These are phyloP conservation scores for Poa annua DNA, from an alignment of 176 grass and related monocot genomes.

Conservation along the genomic window DNA sequence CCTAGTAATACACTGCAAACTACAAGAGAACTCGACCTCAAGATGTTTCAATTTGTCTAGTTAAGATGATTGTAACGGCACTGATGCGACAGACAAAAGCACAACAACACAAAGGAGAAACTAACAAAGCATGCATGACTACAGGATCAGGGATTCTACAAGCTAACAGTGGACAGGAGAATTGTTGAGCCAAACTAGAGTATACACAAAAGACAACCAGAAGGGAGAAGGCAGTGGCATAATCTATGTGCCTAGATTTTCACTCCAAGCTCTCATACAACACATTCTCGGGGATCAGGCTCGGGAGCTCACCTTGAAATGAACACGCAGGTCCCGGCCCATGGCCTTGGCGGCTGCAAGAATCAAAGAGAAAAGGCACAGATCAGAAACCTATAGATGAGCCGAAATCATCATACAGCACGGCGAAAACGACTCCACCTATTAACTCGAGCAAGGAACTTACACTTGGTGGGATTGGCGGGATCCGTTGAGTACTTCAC, in stretches of 20 bases:
- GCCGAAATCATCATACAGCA: not conserved
- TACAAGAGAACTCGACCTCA: not conserved
- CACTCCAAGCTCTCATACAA: not conserved
- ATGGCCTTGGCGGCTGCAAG: slow-evolving; percentile 81
- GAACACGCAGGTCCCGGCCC: slow-evolving; percentile 86
- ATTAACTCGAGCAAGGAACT: not conserved
- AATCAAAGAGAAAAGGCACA: slow-evolving; percentile 11
- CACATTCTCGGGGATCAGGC: not conserved
- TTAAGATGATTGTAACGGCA: not conserved
- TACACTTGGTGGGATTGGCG: slow-evolving; percentile 78
- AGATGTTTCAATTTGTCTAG: not conserved
- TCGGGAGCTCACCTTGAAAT: slow-evolving; percentile 74
- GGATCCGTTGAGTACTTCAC: slow-evolving; percentile 83
- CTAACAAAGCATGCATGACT: not conserved
- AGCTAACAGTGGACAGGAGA: not conserved
- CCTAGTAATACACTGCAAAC: not conserved
- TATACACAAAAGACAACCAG: not conserved
- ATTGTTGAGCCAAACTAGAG: not conserved
- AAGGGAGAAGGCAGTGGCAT: not conserved
- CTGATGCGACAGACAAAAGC: not conserved
- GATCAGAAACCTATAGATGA: slow-evolving; percentile 37
- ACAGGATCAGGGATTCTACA: not conserved
- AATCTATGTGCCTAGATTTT: not conserved
- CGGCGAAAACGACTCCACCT: not conserved
- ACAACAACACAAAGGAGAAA: not conserved